Evolutionary conservation across 2,329 filamentous ascomycete species (phyloP).

Genomic region (Allantophomopsis cytisporea): DNA sequence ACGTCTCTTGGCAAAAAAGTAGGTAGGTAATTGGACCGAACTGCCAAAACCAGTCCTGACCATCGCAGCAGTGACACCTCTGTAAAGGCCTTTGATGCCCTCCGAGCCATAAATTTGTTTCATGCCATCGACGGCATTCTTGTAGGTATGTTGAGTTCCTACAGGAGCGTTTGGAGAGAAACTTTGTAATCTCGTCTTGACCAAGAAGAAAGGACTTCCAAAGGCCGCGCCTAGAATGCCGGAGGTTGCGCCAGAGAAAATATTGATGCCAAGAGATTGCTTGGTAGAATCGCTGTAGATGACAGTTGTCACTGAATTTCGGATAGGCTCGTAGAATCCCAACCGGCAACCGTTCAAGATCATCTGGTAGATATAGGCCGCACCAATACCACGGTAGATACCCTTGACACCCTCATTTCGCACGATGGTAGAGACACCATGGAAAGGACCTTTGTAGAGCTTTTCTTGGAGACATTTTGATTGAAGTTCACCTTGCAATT

Average conservation of each 20-base stretch:
- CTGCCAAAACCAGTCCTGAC: conserved; percentile 91
- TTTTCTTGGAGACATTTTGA: conserved; percentile 72
- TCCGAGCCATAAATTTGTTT: conserved; percentile 65
- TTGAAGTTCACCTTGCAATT: conserved; percentile 91
- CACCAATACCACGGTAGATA: conserved; percentile 78
- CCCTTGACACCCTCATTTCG: conserved; percentile 79
- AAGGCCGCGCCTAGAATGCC: conserved; percentile 87
- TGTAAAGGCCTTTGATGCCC: conserved; percentile 71
- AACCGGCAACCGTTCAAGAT: conserved; percentile 92
- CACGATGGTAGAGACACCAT: conserved; percentile 81
- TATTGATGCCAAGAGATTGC: conserved; percentile 83
- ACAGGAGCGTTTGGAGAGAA: conserved; percentile 87
- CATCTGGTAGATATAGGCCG: conserved; percentile 92
- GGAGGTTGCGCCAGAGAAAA: conserved; percentile 80
- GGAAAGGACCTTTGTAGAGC: conserved; percentile 81
- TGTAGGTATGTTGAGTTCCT: conserved; percentile 91
- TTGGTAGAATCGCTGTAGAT: conserved; percentile 59
- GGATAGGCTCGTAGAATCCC: conserved; percentile 94
- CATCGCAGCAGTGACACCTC: conserved; percentile 87
- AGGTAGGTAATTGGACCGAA: conserved; percentile 91
- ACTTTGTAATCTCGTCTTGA: conserved; percentile 92
- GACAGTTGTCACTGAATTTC: conserved; percentile 52
- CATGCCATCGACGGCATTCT: conserved; percentile 73
- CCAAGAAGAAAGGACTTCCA: conserved; percentile 91
- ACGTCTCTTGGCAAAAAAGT: conserved; percentile 91